Percentiles rank a stretch among this genome's conserved stretches.
phyloP scores from a whole-genome alignment of 768 basidiomycete species.

The Vararia minispora region DNA sequence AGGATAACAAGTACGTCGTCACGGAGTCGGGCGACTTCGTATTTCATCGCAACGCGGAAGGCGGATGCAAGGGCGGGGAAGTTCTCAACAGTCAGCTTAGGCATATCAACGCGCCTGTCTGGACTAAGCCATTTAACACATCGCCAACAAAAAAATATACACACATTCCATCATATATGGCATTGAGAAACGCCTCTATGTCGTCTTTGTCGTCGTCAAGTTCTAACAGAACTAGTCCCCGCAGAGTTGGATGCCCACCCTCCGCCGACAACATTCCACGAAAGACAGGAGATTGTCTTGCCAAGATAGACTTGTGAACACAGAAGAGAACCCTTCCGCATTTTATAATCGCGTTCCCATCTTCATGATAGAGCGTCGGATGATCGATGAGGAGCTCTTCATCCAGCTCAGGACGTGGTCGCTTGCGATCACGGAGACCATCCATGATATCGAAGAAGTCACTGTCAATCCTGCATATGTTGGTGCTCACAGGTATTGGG shows the following conservation, averaged over 20 bases:
- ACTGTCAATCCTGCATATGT: background rate
- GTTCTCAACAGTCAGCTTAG: constrained; percentile 10
- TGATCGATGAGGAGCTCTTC: constrained; percentile 3
- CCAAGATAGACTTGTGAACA: constrained; percentile 8
- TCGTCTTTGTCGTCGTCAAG: constrained; percentile 10
- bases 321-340: constrained; percentile 5
- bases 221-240: constrained; percentile 1
- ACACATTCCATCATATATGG: constrained; percentile 13
- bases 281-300: constrained; percentile 10
- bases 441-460: background rate
- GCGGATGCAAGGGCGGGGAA: constrained; percentile 9
- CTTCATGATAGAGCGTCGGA: constrained; percentile 10
- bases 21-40: constrained; percentile 3
- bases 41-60: constrained; percentile 11
- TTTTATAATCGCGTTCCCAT: constrained; percentile 9
- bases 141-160: background rate
- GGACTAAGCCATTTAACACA: too few species aligned
- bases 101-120: constrained; percentile 15
- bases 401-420: constrained; percentile 1
- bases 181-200: constrained; percentile 8
- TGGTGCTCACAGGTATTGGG: too few species aligned
- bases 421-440: constrained; percentile 1
- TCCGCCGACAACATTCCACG: background rate
- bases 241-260: background rate
- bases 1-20: constrained; percentile 4